A percentile compares a stretch with the other conserved stretches of the same genome.
Evolutionary conservation across 2,329 filamentous ascomycete species (phyloP).

Genomic region (Lachnellula cervina): DNA sequence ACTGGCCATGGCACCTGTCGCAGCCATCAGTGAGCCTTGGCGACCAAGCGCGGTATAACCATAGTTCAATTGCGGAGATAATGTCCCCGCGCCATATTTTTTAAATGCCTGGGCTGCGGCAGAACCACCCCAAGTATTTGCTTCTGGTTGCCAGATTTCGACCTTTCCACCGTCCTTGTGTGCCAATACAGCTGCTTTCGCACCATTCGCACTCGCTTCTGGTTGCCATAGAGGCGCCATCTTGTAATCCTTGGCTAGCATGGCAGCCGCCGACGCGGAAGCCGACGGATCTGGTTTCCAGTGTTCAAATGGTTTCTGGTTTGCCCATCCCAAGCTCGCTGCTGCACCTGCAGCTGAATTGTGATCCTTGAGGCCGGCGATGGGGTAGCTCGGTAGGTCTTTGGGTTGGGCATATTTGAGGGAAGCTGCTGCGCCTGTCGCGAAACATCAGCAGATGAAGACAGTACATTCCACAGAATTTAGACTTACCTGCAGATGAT

Average conservation of each 20-base stretch:
- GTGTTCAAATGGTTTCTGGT: conserved; percentile 58
- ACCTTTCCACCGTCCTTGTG: conserved; percentile 47
- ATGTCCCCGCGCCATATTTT: conserved; percentile 37
- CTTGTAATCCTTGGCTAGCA: conserved; percentile 56
- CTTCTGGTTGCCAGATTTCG: conserved; percentile 46
- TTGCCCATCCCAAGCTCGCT: conserved; percentile 68
- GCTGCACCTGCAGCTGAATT: conserved; percentile 66
- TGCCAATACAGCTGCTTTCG: conserved; percentile 71
- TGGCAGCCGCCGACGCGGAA: conserved; percentile 54
- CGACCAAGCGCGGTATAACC: conserved; percentile 46
- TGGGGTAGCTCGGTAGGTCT: conserved; percentile 71
- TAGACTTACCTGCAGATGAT: conserved; percentile 49
- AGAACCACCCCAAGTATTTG: conserved; percentile 50
- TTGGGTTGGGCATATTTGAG: conserved; percentile 68
- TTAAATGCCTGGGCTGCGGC: conserved; percentile 66
- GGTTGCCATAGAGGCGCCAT: conserved; percentile 53
- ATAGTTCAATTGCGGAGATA: conserved; percentile 41
- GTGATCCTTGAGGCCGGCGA: conserved; percentile 52
- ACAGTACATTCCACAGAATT: neutral
- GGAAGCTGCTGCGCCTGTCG: conserved; percentile 51
- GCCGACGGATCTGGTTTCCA: conserved; percentile 62
- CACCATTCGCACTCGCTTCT: conserved; percentile 58
- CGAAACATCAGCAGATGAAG: conserved; percentile 2
- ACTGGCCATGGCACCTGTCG: conserved; percentile 67
- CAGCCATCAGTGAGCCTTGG: conserved; percentile 67